These are phyloP conservation scores for Colletotrichum musicola DNA, from an alignment of 2,329 filamentous ascomycete species.

Conservation along the genomic window DNA sequence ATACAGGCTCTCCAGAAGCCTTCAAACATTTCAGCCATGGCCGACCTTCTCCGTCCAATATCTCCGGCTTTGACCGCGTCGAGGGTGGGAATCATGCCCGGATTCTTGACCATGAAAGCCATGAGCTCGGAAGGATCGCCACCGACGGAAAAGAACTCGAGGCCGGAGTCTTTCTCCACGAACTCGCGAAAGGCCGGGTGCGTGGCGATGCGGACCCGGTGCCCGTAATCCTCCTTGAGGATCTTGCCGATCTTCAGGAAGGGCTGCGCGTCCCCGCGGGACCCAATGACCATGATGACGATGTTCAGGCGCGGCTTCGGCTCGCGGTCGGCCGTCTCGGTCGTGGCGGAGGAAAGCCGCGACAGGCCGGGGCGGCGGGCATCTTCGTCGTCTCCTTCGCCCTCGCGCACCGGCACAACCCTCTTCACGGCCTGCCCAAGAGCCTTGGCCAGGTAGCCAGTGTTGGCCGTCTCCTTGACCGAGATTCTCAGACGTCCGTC, in stretches of 20 bases:
- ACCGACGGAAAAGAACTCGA: constrained; percentile 86
- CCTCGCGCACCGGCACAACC: constrained; percentile 56
- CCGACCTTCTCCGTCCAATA: constrained; percentile 73
- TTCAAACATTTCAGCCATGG: constrained; percentile 86
- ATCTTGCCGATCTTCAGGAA: constrained; percentile 82
- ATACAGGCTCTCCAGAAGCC: constrained; percentile 86
- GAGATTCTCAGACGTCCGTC: constrained; percentile 81
- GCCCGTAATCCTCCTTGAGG: constrained; percentile 77
- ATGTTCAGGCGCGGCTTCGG: constrained; percentile 75
- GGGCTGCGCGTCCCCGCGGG: constrained; percentile 83
- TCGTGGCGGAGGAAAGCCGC: constrained; percentile 48
- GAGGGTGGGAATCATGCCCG: constrained; percentile 79
- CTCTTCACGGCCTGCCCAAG: constrained; percentile 71
- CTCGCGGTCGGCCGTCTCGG: constrained; percentile 45
- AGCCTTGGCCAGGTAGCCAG: constrained; percentile 80
- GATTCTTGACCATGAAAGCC: constrained; percentile 92
- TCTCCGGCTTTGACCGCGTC: constrained; percentile 81
- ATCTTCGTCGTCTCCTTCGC: constrained; percentile 46
- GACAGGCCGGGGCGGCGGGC: constrained; percentile 27
- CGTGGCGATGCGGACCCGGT: constrained; percentile 82
- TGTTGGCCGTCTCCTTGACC: constrained; percentile 77
- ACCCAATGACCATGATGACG: constrained; percentile 87
- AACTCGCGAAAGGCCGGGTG: constrained; percentile 84
- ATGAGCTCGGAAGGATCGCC: constrained; percentile 85
- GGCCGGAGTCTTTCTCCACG: constrained; percentile 76